These are phyloP conservation scores for Phellopilus nigrolimitatus DNA, from an alignment of 1,284 basidiomycete species.

Conservation along the genomic window DNA sequence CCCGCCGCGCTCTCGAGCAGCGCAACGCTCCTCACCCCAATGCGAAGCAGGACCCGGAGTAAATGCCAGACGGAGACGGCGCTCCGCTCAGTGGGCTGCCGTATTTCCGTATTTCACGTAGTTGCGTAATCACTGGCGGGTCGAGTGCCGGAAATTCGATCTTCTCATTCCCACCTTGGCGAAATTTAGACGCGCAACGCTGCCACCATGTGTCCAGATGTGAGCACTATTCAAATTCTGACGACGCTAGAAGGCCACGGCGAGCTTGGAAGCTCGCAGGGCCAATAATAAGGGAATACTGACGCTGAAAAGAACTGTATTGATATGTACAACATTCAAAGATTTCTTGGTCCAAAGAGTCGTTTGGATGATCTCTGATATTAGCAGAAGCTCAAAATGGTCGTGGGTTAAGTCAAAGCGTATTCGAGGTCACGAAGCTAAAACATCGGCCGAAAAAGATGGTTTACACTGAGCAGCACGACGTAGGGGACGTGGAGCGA, in stretches of 20 bases:
- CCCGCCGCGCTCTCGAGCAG: constrained; percentile 13
- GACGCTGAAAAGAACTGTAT: not conserved
- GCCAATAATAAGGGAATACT: not conserved
- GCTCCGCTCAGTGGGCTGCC: constrained; percentile 28
- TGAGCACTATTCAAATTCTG: not conserved
- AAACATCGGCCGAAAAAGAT: too few relatives aligned
- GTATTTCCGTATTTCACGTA: constrained; percentile 27
- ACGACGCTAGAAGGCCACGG: not conserved
- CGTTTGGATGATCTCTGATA: too few relatives aligned
- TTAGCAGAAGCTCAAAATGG: too few relatives aligned
- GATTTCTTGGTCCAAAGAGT: too few relatives aligned
- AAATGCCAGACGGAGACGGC: constrained; percentile 19
- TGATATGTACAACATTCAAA: too few relatives aligned
- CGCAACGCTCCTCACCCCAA: too few relatives aligned
- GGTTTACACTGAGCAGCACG: too few relatives aligned
- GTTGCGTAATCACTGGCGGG: constrained; percentile 29
- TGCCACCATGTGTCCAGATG: not conserved
- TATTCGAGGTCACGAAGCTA: too few relatives aligned
- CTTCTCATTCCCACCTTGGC: not conserved
- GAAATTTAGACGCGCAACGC: not conserved
- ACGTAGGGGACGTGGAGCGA: too few relatives aligned
- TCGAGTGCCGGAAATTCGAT: not conserved
- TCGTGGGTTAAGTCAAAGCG: too few relatives aligned
- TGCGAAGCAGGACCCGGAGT: constrained; percentile 1
- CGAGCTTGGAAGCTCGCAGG: not conserved